These are phyloP conservation scores for Solanum commersonii DNA, from an alignment of 257 asterid genomes.

Conservation along the genomic window DNA sequence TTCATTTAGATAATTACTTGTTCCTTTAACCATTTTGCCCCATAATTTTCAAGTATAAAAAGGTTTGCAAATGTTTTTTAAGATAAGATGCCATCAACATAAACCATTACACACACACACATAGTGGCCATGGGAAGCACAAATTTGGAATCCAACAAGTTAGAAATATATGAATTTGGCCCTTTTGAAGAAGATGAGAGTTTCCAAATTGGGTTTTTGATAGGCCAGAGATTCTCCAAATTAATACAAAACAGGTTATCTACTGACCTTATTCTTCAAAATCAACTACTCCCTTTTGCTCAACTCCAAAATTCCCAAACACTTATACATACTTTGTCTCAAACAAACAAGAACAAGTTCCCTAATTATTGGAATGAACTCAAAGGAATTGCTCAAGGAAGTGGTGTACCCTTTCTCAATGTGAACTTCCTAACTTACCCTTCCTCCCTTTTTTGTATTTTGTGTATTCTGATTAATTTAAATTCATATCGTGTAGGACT, in stretches of 20 bases:
- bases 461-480: neutral
- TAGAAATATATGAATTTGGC: slow-evolving; percentile 60
- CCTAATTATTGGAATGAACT: slow-evolving; percentile 77
- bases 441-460: too few relatives aligned
- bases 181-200: slow-evolving; percentile 32
- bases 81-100: neutral
- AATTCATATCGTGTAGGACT: neutral
- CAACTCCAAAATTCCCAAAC: slow-evolving; percentile 30
- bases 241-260: slow-evolving; percentile 50
- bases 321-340: slow-evolving; percentile 38
- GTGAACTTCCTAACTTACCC: slow-evolving; percentile 11
- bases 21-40: neutral
- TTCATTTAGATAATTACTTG: neutral
- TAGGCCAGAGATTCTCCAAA: slow-evolving; percentile 50
- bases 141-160: slow-evolving; percentile 2
- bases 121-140: neutral
- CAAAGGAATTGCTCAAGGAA: slow-evolving; percentile 66
- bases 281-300: slow-evolving; percentile 76
- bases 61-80: neutral
- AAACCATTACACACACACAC: neutral
- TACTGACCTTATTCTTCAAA: slow-evolving; percentile 54
- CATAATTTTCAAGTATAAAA: too few relatives aligned
- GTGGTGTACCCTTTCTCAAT: slow-evolving; percentile 58
- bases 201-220: slow-evolving; percentile 46
- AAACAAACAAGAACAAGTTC: slow-evolving; percentile 39